Evolutionary conservation across 192 early-diverging fungal species (phyloP).

Genomic region (Rhizoclosmatium globosum): DNA sequence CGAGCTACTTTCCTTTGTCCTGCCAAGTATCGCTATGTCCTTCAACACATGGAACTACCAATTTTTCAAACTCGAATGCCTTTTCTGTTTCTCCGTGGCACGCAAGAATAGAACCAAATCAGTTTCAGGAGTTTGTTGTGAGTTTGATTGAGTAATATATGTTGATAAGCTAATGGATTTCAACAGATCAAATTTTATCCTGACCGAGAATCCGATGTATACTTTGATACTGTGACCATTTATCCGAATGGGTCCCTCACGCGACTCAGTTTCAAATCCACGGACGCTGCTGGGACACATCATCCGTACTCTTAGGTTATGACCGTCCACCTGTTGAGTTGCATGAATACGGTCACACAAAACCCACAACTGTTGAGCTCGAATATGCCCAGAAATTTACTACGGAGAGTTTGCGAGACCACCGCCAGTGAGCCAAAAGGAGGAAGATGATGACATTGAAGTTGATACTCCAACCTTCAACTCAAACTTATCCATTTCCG

Average conservation of each 20-base stretch:
- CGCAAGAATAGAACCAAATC: constrained; percentile 29
- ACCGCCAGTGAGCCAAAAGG: not conserved
- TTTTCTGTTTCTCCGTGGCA: constrained; percentile 39
- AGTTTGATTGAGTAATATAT: not conserved
- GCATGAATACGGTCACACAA: not conserved
- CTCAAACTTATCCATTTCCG: not conserved
- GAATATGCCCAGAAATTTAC: constrained; percentile 31
- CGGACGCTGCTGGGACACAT: constrained; percentile 57
- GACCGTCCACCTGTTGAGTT: constrained; percentile 41
- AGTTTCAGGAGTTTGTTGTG: constrained; percentile 36
- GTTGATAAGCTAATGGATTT: not conserved
- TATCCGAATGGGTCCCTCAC: constrained; percentile 16
- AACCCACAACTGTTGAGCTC: constrained; percentile 29
- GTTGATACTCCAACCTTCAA: not conserved
- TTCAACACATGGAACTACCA: constrained; percentile 14
- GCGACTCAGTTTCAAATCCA: constrained; percentile 32
- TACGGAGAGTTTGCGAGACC: constrained; percentile 19
- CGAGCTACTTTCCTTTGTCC: constrained; percentile 7
- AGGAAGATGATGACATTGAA: constrained; percentile 3
- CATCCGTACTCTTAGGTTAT: constrained; percentile 47
- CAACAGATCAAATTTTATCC: constrained; percentile 42
- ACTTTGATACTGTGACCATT: constrained; percentile 38
- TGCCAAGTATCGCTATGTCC: constrained; percentile 29
- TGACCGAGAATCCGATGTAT: constrained; percentile 47
- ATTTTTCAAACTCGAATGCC: constrained; percentile 31